Evolutionary conservation across 2,329 filamentous ascomycete genomes (phyloP), one percentile per base, ranked within the genome.

Genomic region (Celoporthe dispersa): DNA sequence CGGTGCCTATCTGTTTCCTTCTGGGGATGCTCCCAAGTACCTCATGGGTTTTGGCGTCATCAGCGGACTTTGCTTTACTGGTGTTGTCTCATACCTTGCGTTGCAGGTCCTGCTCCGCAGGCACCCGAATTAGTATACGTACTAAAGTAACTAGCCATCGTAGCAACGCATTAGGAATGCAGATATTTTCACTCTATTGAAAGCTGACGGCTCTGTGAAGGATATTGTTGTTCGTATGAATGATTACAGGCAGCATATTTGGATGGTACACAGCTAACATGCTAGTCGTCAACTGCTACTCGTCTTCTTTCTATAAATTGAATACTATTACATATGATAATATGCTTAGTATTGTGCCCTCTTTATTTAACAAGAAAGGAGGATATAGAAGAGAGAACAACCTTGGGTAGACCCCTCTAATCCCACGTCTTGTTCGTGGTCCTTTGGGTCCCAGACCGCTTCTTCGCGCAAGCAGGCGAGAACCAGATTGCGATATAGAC

Each of bases 1-100:
- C 71, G 86, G 86, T 1, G 73, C 78, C 0, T 79, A 79, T 67
- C 66, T 79, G 7, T 80, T 78, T 70, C 78, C 78, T 1, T 71
- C 70, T 41, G 57, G 37, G 0, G 75, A 76, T 63, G 68, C 70
- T 9, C 74, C 75, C 3, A 69, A 73, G 53, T 74, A 74, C 44
- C 53, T 73, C 3, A 71, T 73, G 70, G 72, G 73, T 5, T 74
- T 74, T 22, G 71, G 72, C 2, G 72, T 74, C 12, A 73, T 74
- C 31, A 73, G 71, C n/a, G 73, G 69, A 14, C 25, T 73, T 33
- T 74, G 73, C 41, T 70, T 73, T 8, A 72, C 71, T 0, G 73
- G 73, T 16, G 59, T 73, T 16, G 57, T 65, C 11, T 64, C 72
- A 6, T 74, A 73, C 33, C 48, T 69, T 6, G 16, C 59, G 9